phyloP scores from a whole-genome alignment of 2,329 filamentous ascomycete genomes.

The Aspergillus versicolor region DNA sequence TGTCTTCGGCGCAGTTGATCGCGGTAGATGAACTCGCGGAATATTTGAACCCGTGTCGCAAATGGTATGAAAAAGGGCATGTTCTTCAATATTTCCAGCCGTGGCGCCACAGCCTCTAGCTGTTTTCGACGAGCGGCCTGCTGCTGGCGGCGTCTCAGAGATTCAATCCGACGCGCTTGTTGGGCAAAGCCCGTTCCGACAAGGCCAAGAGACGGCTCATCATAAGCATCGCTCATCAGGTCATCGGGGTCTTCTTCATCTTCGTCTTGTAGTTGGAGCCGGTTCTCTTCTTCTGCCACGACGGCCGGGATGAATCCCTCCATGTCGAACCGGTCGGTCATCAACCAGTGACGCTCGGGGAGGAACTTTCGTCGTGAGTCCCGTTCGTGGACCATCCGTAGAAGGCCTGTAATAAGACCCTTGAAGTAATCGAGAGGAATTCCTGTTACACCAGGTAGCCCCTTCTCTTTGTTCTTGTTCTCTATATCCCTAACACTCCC shows the following conservation, averaged over 20 bases:
- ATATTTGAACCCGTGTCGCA: conserved; percentile 84
- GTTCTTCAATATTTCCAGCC: conserved; percentile 86
- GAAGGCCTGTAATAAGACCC: conserved; percentile 72
- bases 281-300: conserved; percentile 78
- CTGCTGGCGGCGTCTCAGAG: conserved; percentile 62
- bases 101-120: conserved; percentile 76
- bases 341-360: conserved; percentile 84
- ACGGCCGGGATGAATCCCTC: conserved; percentile 82
- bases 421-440: conserved; percentile 78
- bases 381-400: conserved; percentile 87
- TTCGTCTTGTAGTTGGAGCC: conserved; percentile 66
- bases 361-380: conserved; percentile 87
- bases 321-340: conserved; percentile 87
- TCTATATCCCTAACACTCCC: conserved; percentile 35
- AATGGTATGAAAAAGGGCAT: conserved; percentile 98
- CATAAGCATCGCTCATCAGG: conserved; percentile 38
- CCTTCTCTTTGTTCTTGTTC: conserved; percentile 43
- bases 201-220: conserved; percentile 36
- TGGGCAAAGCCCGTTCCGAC: conserved; percentile 62
- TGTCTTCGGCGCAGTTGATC: conserved; percentile 73
- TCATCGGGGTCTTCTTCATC: conserved; percentile 56
- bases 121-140: conserved; percentile 68
- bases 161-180: conserved; percentile 62
- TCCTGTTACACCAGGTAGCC: conserved; percentile 64
- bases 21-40: conserved; percentile 83